These are phyloP conservation scores for Clathrus columnatus DNA, from an alignment of 768 basidiomycete species.

Conservation along the genomic window DNA sequence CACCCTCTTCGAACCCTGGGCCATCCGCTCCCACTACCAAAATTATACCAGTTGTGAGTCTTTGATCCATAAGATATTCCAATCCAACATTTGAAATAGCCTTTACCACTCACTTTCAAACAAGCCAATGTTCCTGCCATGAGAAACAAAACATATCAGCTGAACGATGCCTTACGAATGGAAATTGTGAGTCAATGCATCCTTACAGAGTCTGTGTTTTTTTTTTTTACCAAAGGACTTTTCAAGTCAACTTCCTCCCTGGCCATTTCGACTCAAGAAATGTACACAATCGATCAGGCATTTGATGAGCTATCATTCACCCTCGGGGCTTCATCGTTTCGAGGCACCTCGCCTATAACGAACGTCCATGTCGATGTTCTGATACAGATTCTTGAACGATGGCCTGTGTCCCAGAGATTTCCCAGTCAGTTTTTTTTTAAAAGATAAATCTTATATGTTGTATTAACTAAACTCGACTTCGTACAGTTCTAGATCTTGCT, in stretches of 20 bases:
- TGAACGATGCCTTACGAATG: conserved; percentile 55
- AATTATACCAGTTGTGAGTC: conserved; percentile 21
- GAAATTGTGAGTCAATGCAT: conserved; percentile 57
- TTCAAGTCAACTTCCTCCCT: conserved; percentile 59
- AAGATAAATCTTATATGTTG: not conserved
- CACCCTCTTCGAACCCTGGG: conserved; percentile 20
- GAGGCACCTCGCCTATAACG: conserved; percentile 25
- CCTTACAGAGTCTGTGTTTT: not conserved
- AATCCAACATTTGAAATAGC: conserved; percentile 37
- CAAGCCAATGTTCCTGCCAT: conserved; percentile 76
- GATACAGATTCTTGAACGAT: conserved; percentile 56
- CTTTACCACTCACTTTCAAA: conserved; percentile 66
- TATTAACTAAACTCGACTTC: conserved; percentile 1
- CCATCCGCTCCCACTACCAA: conserved; percentile 21
- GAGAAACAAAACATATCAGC: conserved; percentile 68
- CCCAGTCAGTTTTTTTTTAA: conserved; percentile 39
- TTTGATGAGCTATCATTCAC: conserved; percentile 51
- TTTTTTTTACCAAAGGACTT: not conserved
- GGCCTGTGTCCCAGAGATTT: conserved; percentile 66
- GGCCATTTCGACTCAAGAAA: conserved; percentile 63
- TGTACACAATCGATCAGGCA: conserved; percentile 45
- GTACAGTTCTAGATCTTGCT: conserved; percentile 73
- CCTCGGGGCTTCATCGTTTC: conserved; percentile 23
- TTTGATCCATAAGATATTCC: conserved; percentile 14
- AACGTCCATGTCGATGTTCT: conserved; percentile 52